Evolutionary conservation across 208 protist genomes (phyloP), one percentile per base, ranked within the genome.

Genomic region (Leishmania lainsoni): DNA sequence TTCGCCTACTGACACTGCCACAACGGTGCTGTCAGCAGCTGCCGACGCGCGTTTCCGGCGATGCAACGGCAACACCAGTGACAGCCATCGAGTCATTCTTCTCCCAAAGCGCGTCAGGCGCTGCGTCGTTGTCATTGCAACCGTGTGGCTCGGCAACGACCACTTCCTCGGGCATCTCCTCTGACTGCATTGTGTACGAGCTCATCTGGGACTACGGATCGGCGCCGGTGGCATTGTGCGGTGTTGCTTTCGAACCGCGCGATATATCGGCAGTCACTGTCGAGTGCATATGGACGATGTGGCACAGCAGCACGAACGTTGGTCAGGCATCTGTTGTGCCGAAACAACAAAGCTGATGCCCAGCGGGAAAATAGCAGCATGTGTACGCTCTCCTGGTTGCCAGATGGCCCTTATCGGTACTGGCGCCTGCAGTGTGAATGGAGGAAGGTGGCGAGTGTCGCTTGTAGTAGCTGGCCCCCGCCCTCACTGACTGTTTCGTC

Each of bases 151-250:
- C 48, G 8, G 51, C 56, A 10, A 20, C 61, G 6, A 20, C n/a
- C 12, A 22, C 9, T 2, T 42, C 17, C 17, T 8, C 17, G 17
- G 22, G 29, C 26, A 0, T 39, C 4, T 32, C 22, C 5, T 14
- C 14, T 42, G 70, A 16, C 52, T 12, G 69, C 12, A 42, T 35
- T 29, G 48, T 45, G n/a, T 86, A 86, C 58, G 82, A 86, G 66
- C 82, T 86, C 0, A 54, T 81, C n/a, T 86, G 82, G 82, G 82
- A 86, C 65, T 86, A 82, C 51, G 82, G 82, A 5, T 61, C 80
- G 10, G 45, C 77, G 4, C 32, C 80, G 51, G 48, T 76, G 20
- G 59, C 76, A 17, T 42, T 86, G 72, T 81, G 61, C 82, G 65
- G 82, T 48, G 39, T 86, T 32, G 26, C 71, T 48, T 81, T 86